Conservation (phyloP, 1,139 yeast species). For the Wickerhamomyces sp. region DNA sequence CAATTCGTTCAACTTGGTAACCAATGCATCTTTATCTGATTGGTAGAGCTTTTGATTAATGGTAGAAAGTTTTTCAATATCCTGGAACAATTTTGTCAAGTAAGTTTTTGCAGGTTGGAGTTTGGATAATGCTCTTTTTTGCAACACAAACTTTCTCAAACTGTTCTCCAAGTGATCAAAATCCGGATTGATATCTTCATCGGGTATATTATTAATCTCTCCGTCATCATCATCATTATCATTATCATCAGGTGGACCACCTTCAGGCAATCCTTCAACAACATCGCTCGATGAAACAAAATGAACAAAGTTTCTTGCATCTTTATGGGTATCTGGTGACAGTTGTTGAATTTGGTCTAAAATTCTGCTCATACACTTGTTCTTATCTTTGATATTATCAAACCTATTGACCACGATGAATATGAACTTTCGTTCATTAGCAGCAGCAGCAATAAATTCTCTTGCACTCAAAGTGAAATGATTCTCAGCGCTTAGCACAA, state of each 20-base stretch:
- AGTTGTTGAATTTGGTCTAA: slow-evolving; percentile 81
- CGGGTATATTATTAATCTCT: slow-evolving; percentile 27
- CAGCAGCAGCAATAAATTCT: slow-evolving; percentile 88
- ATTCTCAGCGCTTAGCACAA: slow-evolving; percentile 94
- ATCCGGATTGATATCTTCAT: slow-evolving; percentile 40
- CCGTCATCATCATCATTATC: slow-evolving; percentile 33
- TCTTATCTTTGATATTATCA: slow-evolving; percentile 76
- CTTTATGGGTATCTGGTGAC: slow-evolving; percentile 89
- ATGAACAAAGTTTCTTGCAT: slow-evolving; percentile 87
- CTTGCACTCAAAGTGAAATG: slow-evolving; percentile 93
- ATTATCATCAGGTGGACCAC: slow-evolving; percentile 25
- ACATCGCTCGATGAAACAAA: slow-evolving; percentile 65
- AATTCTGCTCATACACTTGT: slow-evolving; percentile 69
- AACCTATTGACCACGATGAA: slow-evolving; percentile 93
- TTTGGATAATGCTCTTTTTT: slow-evolving; percentile 85
- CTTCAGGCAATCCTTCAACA: slow-evolving; percentile 35
- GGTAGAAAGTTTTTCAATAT: slow-evolving; percentile 54
- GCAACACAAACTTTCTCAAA: slow-evolving; percentile 78
- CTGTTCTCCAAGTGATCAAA: slow-evolving; percentile 84
- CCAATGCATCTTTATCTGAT: slow-evolving; percentile 41
- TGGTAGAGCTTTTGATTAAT: slow-evolving; percentile 55
- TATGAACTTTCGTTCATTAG: slow-evolving; percentile 85
- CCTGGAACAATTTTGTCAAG: slow-evolving; percentile 61
- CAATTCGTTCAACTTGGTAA: slow-evolving; percentile 45
- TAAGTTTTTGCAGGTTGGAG: slow-evolving; percentile 90